Base-by-base conservation (phyloP, 176 grass and related monocot species). In the Elymus sibiricus region DNA sequence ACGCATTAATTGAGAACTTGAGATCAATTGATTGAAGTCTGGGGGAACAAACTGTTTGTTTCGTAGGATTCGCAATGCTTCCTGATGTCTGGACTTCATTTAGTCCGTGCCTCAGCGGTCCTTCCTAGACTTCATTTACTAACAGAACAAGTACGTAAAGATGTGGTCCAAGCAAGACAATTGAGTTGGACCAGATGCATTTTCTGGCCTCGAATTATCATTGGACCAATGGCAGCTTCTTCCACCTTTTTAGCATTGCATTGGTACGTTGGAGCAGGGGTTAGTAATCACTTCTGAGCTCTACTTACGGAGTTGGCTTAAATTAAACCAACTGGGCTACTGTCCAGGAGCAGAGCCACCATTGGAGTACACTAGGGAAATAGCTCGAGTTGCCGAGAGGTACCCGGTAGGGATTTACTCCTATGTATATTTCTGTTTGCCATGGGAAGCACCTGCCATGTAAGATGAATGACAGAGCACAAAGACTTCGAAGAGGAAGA, bases 101-200 rank as follows among this genome's bases (percentile, higher is more conserved):
- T 90, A 25, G 22, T 53, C 55, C 28, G 12, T 59, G 12, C 22
- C 14, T 60, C 49, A 19, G 37, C 82, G 15, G 17, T 58, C 19
- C 53, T 58, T 58, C 53, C 26, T 35, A 22, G 26, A 51, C 85
- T 67, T 83, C 11, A 80, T 75, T 79, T 90, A 32, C 22, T 29
- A 78, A 67, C 39, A 69, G 5, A 73, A 73, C 24, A 56, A 42
- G n/a, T 64, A 86, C 17, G 56, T 61, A 5, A 47, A 79, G 32
- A 63, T 27, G 80, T 80, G 76, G 85, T 81, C 69, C 85, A 80
- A 69, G 58, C 42, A 59, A 34, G 39, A 76, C 66, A 84, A 24
- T 60, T 21, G 27, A 75, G 85, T 79, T 43, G 74, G 58, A n/a
- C 1, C 37, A 69, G 35, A 62, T 62, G 5, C 46, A 47, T 80